Conservation (phyloP, 2,329 filamentous ascomycete genomes). For the Albifimbria verrucaria region DNA sequence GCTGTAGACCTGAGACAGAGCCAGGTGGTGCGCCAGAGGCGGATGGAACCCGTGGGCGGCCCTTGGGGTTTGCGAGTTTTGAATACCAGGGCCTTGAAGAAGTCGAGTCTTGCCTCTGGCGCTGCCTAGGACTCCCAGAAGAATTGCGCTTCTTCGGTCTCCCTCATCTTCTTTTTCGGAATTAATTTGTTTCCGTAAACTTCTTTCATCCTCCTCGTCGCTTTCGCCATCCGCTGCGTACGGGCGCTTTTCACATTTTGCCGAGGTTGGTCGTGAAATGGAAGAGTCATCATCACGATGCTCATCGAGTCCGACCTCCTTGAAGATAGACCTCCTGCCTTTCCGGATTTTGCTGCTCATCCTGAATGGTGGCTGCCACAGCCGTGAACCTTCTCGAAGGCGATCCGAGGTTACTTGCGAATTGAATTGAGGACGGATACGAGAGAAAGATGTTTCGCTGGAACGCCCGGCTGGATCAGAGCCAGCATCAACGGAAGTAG, state of each 20-base stretch:
- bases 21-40: slow-evolving; percentile 41
- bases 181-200: not conserved
- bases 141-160: not conserved
- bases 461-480: not conserved
- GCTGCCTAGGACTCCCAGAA: slow-evolving; percentile 6
- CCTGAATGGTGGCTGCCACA: slow-evolving; percentile 33
- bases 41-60: slow-evolving; percentile 39
- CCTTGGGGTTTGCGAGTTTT: slow-evolving; percentile 34
- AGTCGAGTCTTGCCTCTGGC: slow-evolving; percentile 12
- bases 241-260: slow-evolving; percentile 10
- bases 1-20: slow-evolving; percentile 37
- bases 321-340: slow-evolving; percentile 50
- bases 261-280: slow-evolving; percentile 10
- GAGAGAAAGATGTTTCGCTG: slow-evolving; percentile 10
- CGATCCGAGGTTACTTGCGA: slow-evolving; percentile 48
- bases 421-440: slow-evolving; percentile 46
- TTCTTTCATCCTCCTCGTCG: not conserved
- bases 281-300: slow-evolving; percentile 22
- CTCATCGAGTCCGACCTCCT: slow-evolving; percentile 44
- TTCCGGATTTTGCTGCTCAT: slow-evolving; percentile 45
- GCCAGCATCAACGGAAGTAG: slow-evolving; percentile 13
- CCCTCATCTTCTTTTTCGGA: slow-evolving; percentile 4
- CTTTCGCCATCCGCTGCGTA: not conserved
- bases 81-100: slow-evolving; percentile 38
- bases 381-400: slow-evolving; percentile 43